Base-by-base conservation (phyloP, 2,329 filamentous ascomycete species). In the Zasmidium citrigriseum region DNA sequence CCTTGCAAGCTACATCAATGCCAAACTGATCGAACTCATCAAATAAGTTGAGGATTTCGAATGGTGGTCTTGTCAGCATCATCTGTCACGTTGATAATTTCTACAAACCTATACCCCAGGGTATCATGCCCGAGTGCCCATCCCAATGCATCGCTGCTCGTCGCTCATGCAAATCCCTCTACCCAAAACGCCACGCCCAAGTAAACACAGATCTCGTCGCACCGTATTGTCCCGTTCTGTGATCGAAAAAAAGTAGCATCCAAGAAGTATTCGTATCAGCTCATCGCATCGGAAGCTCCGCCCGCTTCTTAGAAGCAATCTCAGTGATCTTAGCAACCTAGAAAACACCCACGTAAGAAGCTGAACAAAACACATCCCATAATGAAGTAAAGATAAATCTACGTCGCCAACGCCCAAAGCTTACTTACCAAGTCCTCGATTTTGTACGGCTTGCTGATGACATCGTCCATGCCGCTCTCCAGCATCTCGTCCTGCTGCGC, bases 371-470 rank as follows among this genome's bases (percentile, higher is more conserved):
- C 14, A 11, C 14, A 41, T 10, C 7, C 34, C 34, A 41, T 10
- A 41, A n/a, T n/a, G 34, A 41, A 41, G 27, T 34, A 4, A 41
- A 41, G 16, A 41, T 16, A 41, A 16, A 9, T 41, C 16, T 10
- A 9, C 16, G 12, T 11, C 34, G 54, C 47, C 25, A 57, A 20
- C 46, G 18, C 18, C 34, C 29, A 20, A 20, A 62, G 50, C 41
- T 51, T 18, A 62, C 61, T 60, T 44, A 73, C 63, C 66, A 73
- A 58, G 1, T 71, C 69, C 20, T 71, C 66, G 34, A 72, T 69
- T 53, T 67, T 71, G 59, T 71, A 73, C 2, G 70, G 70, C 57
- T 73, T 73, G 7, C 59, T 64, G 7, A 73, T 64, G 7, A 71
- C 66, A 47, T 67, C 67, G 57, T 72, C 67, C 71, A 74, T 41